phyloP scores from a whole-genome alignment of 345 rosid genomes.

The Tarenaya hassleriana region DNA sequence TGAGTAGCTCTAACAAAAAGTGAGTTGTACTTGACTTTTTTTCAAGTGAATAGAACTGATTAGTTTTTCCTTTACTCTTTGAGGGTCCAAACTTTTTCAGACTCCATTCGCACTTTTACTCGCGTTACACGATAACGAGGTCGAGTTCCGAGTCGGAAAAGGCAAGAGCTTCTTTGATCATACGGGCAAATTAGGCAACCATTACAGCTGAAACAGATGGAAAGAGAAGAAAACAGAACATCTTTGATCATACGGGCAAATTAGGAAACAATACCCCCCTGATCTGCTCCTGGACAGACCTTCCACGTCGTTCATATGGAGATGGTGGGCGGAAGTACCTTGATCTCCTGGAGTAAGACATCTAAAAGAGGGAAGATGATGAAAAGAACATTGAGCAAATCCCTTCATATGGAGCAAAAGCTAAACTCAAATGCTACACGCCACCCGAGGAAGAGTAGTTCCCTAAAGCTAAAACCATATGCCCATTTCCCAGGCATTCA shows the following conservation, averaged over 20 bases:
- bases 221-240: background rate
- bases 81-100: too few relatives aligned
- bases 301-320: constrained; percentile 33
- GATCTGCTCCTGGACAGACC: constrained; percentile 56
- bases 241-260: background rate
- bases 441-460: too few relatives aligned
- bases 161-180: constrained; percentile 54
- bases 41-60: too few relatives aligned
- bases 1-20: too few relatives aligned
- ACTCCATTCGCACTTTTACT: too few relatives aligned
- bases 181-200: background rate
- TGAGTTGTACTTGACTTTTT: too few relatives aligned
- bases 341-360: constrained; percentile 73
- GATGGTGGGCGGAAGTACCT: constrained; percentile 60
- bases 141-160: constrained; percentile 30
- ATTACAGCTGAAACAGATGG: background rate
- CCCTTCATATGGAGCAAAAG: background rate
- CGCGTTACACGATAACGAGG: constrained; percentile 53
- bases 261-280: constrained; percentile 38
- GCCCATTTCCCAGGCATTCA: background rate
- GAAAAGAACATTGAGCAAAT: background rate
- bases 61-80: too few relatives aligned
- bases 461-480: background rate
- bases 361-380: constrained; percentile 29
- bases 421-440: background rate